phyloP scores from a whole-genome alignment of 208 protist genomes.

The Trypanosomatidae sp. region DNA sequence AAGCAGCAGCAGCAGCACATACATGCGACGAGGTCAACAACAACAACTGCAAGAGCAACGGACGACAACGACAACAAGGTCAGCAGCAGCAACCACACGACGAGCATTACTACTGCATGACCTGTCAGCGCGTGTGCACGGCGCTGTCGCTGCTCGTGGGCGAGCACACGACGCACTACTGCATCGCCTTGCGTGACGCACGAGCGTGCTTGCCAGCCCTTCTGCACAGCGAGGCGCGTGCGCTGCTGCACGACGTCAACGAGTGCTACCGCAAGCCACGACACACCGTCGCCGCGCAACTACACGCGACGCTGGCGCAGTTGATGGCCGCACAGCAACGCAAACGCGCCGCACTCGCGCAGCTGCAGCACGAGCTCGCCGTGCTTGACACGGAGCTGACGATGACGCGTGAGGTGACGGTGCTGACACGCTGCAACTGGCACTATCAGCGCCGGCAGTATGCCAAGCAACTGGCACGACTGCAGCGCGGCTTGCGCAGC shows the following conservation, averaged over 20 bases:
- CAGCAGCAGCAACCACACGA: too few relatives aligned
- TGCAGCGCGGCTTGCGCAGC: conserved; percentile 6
- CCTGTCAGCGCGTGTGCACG: conserved; percentile 38
- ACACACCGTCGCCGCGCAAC: conserved; percentile 16
- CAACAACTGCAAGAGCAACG: too few relatives aligned
- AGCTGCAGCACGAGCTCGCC: conserved; percentile 21
- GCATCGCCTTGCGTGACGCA: conserved; percentile 31
- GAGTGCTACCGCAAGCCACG: conserved; percentile 24
- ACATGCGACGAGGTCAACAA: too few relatives aligned
- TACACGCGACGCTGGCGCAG: conserved; percentile 8
- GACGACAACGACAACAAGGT: too few relatives aligned
- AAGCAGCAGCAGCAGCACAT: too few relatives aligned
- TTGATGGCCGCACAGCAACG: conserved; percentile 10
- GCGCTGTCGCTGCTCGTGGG: conserved; percentile 38
- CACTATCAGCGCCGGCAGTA: conserved; percentile 15
- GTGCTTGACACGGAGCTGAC: conserved; percentile 21
- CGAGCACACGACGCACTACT: conserved; percentile 51
- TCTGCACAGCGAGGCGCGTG: conserved; percentile 20
- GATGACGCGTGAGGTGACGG: conserved; percentile 15
- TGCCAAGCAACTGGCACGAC: conserved; percentile 5
- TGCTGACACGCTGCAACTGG: conserved; percentile 38
- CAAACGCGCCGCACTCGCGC: conserved; percentile 15
- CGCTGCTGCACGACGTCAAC: conserved; percentile 12
- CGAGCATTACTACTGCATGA: conserved; percentile 60
- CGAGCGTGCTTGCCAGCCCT: conserved; percentile 24